These are phyloP conservation scores for Xylaria sp. DNA, from an alignment of 2,329 filamentous ascomycete genomes.

Conservation along the genomic window DNA sequence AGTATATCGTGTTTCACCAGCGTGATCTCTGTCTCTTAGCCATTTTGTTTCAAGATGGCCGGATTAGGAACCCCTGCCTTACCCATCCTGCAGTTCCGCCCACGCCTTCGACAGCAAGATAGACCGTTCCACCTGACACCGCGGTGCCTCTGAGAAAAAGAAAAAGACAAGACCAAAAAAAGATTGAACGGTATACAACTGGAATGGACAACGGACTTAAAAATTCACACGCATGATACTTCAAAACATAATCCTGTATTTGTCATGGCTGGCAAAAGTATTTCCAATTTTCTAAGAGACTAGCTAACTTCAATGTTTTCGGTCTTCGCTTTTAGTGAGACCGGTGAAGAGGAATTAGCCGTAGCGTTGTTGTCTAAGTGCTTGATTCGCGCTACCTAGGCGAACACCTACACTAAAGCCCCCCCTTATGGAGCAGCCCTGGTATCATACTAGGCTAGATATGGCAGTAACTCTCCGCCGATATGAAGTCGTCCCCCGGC, in stretches of 20 bases:
- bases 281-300: background rate
- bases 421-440: constrained; percentile 8
- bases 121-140: background rate
- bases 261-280: background rate
- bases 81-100: background rate
- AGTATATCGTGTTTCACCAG: constrained; percentile 18
- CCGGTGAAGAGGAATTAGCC: constrained; percentile 31
- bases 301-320: constrained; percentile 1
- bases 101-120: background rate
- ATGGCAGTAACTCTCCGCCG: constrained; percentile 18
- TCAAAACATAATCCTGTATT: background rate
- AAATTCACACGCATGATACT: background rate
- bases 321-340: background rate
- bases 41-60: constrained; percentile 29
- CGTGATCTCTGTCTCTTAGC: constrained; percentile 20
- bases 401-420: background rate
- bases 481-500: background rate
- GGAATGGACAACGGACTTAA: background rate
- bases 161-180: background rate
- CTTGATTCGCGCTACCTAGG: background rate
- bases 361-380: constrained; percentile 1
- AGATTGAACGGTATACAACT: background rate
- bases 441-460: background rate
- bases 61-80: constrained; percentile 26
- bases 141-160: background rate